Evolutionary conservation across 1,284 basidiomycete species (phyloP).

Genomic region (Thelephora terrestris): DNA sequence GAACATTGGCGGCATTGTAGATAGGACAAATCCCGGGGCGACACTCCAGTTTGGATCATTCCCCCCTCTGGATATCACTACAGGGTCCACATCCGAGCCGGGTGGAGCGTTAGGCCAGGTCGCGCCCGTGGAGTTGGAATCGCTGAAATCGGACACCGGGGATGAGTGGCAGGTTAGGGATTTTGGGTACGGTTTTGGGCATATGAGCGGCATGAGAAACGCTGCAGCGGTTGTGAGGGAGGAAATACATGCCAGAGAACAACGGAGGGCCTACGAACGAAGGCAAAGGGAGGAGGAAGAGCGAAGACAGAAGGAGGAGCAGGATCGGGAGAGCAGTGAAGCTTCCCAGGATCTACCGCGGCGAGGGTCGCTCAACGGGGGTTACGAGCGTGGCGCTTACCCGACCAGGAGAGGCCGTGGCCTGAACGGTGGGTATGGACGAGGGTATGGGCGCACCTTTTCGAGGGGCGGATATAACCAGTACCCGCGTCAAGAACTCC

Average conservation of each 20-base stretch:
- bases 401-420: slow-evolving; percentile 20
- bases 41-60: neutral
- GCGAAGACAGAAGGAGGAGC: neutral
- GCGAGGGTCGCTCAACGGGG: slow-evolving; percentile 20
- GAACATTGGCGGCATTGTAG: slow-evolving; percentile 13
- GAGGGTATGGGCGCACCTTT: slow-evolving; percentile 23
- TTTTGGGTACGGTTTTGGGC: slow-evolving; percentile 51
- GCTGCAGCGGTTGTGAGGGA: slow-evolving; percentile 20
- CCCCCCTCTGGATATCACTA: no score
- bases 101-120: slow-evolving; percentile 11
- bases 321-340: neutral
- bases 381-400: slow-evolving; percentile 16
- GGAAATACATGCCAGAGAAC: slow-evolving; percentile 19
- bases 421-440: slow-evolving; percentile 20
- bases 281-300: slow-evolving; percentile 10
- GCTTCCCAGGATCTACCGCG: slow-evolving; percentile 16
- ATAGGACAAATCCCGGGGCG: neutral
- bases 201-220: slow-evolving; percentile 24
- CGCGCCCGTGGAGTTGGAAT: slow-evolving; percentile 6
- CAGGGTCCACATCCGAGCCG: neutral
- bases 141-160: slow-evolving; percentile 7
- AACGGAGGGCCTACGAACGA: slow-evolving; percentile 13
- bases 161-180: slow-evolving; percentile 50
- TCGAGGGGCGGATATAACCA: slow-evolving; percentile 24
- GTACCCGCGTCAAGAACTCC: slow-evolving; percentile 17